A percentile compares a stretch with the other conserved stretches of the same genome.
Conservation (phyloP, 2,329 filamentous ascomycete species). For the Colletotrichum sp. region DNA sequence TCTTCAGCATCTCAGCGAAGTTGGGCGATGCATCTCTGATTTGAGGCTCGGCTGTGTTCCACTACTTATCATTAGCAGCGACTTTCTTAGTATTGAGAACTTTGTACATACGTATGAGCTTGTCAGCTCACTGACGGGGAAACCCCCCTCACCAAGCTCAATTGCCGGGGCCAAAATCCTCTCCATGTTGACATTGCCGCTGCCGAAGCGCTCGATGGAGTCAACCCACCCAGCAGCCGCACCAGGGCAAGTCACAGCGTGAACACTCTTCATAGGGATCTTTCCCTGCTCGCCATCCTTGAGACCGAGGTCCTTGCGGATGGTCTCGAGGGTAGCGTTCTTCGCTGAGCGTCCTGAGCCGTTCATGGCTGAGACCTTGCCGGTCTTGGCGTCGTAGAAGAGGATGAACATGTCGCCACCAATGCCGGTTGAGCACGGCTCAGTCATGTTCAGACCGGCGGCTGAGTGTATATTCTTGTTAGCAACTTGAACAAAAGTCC, state of each 20-base stretch:
- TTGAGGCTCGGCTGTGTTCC: conserved; percentile 66
- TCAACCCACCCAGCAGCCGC: conserved; percentile 95
- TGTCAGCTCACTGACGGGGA: conserved; percentile 84
- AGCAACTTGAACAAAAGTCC: not conserved
- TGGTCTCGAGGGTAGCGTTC: conserved; percentile 70
- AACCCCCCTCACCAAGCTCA: conserved; percentile 84
- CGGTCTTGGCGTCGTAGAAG: conserved; percentile 84
- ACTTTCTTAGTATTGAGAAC: not conserved
- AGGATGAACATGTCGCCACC: conserved; percentile 98
- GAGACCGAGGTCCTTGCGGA: conserved; percentile 73
- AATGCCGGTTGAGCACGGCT: conserved; percentile 91
- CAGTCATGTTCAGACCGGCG: conserved; percentile 90
- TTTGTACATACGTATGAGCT: conserved; percentile 64
- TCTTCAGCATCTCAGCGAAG: conserved; percentile 84
- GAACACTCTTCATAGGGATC: conserved; percentile 79
- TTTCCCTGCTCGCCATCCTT: conserved; percentile 56
- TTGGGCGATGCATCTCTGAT: conserved; percentile 83
- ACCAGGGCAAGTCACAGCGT: conserved; percentile 86
- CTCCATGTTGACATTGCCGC: conserved; percentile 77
- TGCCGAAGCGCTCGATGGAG: conserved; percentile 85
- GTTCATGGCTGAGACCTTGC: conserved; percentile 85
- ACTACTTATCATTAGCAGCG: conserved; percentile 54
- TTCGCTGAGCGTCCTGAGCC: conserved; percentile 85
- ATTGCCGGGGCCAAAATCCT: conserved; percentile 86
- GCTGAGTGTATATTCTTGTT: conserved; percentile 52